phyloP scores from a whole-genome alignment of 768 basidiomycete species.

The Mycena haematopus region DNA sequence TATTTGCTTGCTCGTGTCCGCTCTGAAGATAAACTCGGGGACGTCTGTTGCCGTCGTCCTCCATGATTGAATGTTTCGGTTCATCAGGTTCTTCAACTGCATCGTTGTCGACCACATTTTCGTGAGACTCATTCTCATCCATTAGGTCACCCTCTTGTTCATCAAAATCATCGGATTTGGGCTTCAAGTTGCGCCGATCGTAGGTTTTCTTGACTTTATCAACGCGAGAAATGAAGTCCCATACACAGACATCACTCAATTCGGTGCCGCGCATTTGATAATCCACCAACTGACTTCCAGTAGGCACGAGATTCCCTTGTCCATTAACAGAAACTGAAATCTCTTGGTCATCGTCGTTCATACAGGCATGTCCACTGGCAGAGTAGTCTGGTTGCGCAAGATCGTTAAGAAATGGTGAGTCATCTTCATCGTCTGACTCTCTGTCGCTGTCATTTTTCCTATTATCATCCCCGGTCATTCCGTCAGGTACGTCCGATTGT shows the following conservation, averaged over 20 bases:
- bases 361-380: conserved; percentile 9
- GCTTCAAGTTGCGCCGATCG: conserved; percentile 4
- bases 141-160: neutral
- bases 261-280: conserved; percentile 31
- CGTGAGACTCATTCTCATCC: neutral
- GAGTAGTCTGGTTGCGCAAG: neutral
- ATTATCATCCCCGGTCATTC: too few species aligned
- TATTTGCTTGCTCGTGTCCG: conserved; percentile 3
- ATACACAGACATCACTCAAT: conserved; percentile 32
- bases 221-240: conserved; percentile 35
- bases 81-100: conserved; percentile 3
- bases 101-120: conserved; percentile 15
- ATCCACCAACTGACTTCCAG: conserved; percentile 33
- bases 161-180: neutral
- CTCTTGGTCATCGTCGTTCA: neutral
- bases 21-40: neutral
- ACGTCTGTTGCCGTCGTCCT: neutral
- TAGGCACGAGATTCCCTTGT: conserved; percentile 25
- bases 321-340: conserved; percentile 17
- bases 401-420: neutral
- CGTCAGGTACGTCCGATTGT: neutral
- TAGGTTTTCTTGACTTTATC: conserved; percentile 11
- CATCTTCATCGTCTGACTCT: neutral
- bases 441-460: neutral
- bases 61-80: neutral